Conservation (phyloP, 805 yeast genomes). For the Yarrowia sp. region DNA sequence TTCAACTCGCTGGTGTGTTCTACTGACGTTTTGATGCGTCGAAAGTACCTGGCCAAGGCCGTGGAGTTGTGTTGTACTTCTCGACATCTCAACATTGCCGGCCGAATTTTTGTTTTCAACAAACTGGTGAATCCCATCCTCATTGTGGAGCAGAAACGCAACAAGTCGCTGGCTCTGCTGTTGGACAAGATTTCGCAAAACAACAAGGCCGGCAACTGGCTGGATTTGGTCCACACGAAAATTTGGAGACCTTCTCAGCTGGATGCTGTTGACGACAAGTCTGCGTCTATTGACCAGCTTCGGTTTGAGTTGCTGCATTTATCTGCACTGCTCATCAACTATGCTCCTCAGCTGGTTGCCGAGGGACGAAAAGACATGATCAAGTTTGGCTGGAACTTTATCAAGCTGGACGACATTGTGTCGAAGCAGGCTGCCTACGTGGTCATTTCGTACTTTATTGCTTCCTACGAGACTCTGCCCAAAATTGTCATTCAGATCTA, state of each 20-base stretch:
- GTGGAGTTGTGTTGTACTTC: constrained; percentile 48
- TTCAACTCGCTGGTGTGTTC: constrained; percentile 54
- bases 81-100: constrained; percentile 45
- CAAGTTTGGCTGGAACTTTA: constrained; percentile 90
- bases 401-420: constrained; percentile 81
- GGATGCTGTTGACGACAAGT: constrained; percentile 47
- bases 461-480: constrained; percentile 82
- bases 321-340: constrained; percentile 70
- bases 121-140: constrained; percentile 64
- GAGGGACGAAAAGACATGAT: constrained; percentile 77
- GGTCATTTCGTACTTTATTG: constrained; percentile 78
- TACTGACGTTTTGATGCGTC: constrained; percentile 46
- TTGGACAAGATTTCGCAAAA: constrained; percentile 39
- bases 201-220: constrained; percentile 48
- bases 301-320: constrained; percentile 76
- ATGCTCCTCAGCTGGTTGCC: constrained; percentile 56
- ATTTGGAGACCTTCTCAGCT: constrained; percentile 63
- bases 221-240: constrained; percentile 54
- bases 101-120: constrained; percentile 61
- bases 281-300: constrained; percentile 70
- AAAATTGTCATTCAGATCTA: constrained; percentile 88
- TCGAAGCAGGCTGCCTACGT: constrained; percentile 92
- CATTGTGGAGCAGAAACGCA: constrained; percentile 53
- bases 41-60: constrained; percentile 50
- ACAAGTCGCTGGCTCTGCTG: constrained; percentile 48